A percentile compares a stretch with the other conserved stretches of the same genome.
Conservation (phyloP, 1,139 yeast genomes). For the Wickerhamomyces sp. region DNA sequence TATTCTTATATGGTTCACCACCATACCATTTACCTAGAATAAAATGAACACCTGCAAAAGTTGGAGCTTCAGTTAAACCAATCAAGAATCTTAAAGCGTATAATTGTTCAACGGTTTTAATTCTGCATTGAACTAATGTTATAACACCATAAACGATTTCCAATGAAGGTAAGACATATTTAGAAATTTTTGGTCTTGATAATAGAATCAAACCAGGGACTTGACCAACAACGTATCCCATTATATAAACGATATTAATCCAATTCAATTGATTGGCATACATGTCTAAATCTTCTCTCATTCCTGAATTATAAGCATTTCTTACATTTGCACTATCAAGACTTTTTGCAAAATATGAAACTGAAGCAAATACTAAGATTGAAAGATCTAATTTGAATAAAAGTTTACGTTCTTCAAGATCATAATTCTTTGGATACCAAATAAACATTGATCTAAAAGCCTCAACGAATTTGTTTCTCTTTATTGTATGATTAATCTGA, state of each 20-base stretch:
- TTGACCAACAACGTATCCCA: slow-evolving; percentile 27
- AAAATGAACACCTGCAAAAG: slow-evolving; percentile 24
- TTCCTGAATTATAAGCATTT: slow-evolving; percentile 32
- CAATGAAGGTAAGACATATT: slow-evolving; percentile 28
- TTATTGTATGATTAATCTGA: neutral
- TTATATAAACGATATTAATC: slow-evolving; percentile 21
- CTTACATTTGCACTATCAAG: slow-evolving; percentile 27
- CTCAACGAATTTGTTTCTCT: neutral
- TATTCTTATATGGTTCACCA: slow-evolving; percentile 1
- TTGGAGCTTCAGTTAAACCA: slow-evolving; percentile 29
- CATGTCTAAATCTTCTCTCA: slow-evolving; percentile 28
- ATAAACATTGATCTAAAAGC: slow-evolving; percentile 1
- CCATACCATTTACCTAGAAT: slow-evolving; percentile 18
- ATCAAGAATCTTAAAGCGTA: slow-evolving; percentile 28
- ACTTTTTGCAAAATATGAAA: slow-evolving; percentile 32
- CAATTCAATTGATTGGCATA: slow-evolving; percentile 23
- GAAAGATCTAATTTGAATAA: slow-evolving; percentile 34
- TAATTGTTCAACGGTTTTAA: slow-evolving; percentile 35
- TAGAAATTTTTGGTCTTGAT: slow-evolving; percentile 9
- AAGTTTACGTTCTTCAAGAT: slow-evolving; percentile 23
- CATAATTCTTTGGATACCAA: slow-evolving; percentile 10
- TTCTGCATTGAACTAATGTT: slow-evolving; percentile 41
- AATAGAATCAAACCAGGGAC: slow-evolving; percentile 15
- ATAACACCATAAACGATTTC: slow-evolving; percentile 54
- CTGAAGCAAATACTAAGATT: slow-evolving; percentile 30